Evolutionary conservation across 2,329 filamentous ascomycete genomes (phyloP).

Genomic region (Microsporum ferrugineum): DNA sequence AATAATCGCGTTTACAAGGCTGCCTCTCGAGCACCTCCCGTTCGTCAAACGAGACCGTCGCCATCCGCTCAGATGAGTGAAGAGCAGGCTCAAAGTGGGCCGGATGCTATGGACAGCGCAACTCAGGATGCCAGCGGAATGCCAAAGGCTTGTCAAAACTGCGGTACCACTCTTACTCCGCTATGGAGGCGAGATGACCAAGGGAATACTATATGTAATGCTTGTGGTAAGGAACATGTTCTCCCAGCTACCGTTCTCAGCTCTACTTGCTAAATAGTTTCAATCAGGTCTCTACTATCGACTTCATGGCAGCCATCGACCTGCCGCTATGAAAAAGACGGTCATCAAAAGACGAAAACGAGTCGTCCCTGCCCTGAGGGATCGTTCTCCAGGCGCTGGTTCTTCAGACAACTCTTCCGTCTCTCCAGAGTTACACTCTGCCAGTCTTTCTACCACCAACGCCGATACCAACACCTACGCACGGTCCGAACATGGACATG

Average conservation of each 20-base stretch:
- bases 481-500: slow-evolving; percentile 20
- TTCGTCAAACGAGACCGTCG: slow-evolving; percentile 23
- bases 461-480: slow-evolving; percentile 25
- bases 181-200: slow-evolving; percentile 89
- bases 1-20: slow-evolving; percentile 92
- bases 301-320: slow-evolving; percentile 82
- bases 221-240: slow-evolving; percentile 60
- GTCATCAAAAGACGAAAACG: slow-evolving; percentile 93
- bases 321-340: slow-evolving; percentile 97
- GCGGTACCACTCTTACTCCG: slow-evolving; percentile 89
- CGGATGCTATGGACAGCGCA: slow-evolving; percentile 19
- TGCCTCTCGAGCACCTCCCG: slow-evolving; percentile 42
- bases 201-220: slow-evolving; percentile 96
- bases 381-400: slow-evolving; percentile 35
- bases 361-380: slow-evolving; percentile 65
- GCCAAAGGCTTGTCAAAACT: slow-evolving; percentile 92
- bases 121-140: slow-evolving; percentile 34
- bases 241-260: slow-evolving; percentile 4
- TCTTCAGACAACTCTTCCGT: slow-evolving; percentile 34
- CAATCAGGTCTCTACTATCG: slow-evolving; percentile 80
- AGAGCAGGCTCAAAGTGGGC: slow-evolving; percentile 14
- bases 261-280: not conserved
- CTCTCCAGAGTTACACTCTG: slow-evolving; percentile 32
- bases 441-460: slow-evolving; percentile 18
- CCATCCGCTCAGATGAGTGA: slow-evolving; percentile 18